Conservation (phyloP, 208 protist species). For the Leishmania mexicana region DNA sequence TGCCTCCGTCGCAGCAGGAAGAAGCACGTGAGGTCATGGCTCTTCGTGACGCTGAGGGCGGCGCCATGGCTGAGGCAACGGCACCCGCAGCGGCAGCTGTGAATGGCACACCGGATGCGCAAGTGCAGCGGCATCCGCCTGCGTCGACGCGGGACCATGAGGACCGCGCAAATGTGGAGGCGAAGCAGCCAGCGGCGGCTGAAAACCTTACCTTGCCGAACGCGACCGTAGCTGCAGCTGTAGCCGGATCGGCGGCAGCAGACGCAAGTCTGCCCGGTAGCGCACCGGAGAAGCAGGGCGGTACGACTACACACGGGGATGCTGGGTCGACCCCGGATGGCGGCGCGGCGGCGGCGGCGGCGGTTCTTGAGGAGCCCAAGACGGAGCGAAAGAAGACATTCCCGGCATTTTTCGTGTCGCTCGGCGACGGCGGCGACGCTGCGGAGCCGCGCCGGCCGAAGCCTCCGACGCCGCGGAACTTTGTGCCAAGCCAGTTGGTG, state of each 20-base stretch:
- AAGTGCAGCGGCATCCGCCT: background rate
- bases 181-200: background rate
- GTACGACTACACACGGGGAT: background rate
- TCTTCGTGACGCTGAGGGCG: background rate
- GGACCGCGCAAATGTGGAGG: background rate
- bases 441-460: constrained; percentile 65
- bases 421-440: constrained; percentile 26
- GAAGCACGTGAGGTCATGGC: background rate
- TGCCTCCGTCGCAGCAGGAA: background rate
- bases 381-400: constrained; percentile 62
- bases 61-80: background rate
- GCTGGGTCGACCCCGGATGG: background rate
- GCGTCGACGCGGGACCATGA: background rate
- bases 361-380: constrained; percentile 48
- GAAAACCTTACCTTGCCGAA: background rate
- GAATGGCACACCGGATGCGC: background rate
- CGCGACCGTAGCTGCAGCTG: background rate
- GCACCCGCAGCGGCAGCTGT: background rate
- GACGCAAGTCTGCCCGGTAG: background rate
- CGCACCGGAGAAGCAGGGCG: background rate
- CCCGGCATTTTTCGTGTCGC: constrained; percentile 71
- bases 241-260: background rate
- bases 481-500: constrained; percentile 42
- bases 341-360: background rate
- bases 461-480: constrained; percentile 77